Evolutionary conservation across 805 yeast genomes (phyloP), one percentile per base, ranked within the genome.

Genomic region (Saccharomyces jurei): DNA sequence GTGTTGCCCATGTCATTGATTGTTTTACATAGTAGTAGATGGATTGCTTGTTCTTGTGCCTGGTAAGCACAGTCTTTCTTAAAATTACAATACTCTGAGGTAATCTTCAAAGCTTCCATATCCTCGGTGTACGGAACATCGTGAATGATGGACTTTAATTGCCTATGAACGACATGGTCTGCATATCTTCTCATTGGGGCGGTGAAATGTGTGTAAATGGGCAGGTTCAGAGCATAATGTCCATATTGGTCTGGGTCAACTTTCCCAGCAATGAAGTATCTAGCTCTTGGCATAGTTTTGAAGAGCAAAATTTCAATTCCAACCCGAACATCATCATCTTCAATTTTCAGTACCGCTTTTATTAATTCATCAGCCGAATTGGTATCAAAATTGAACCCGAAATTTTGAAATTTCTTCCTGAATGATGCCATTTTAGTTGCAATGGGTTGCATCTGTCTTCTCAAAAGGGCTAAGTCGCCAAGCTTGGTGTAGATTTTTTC

Each of bases 21-120:
- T 0, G 90, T 86, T 68, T 90, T 96, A 54, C 92, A 87, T 49
- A 91, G 75, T 53, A 86, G 75, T 59, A 94, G 76, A 68, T 94
- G 99, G 53, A 91, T 82, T 13, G 96, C 92, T 71, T 94, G 99
- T 61, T 89, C 96, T 71, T 92, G 98, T 1, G 97, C 97, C 57
- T 81, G 81, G 58, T 83, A 83, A 1, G 98, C 94, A 69, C 97
- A 91, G 65, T 92, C 98, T 67, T 90, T 89, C 71, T 91, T 90
- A 78, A 92, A 94, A 63, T 89, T 90, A 72, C 97, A 92, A 69
- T 90, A 91, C 64, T 92, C 97, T 10, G 96, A 86, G 31, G 88
- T 80, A 63, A 88, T 86, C 64, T 87, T 86, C 62, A 91, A 74
- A 0, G 90, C 75, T 41, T 87, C 92, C 52, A 81, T 66, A 56